Evolutionary conservation across 2,329 filamentous ascomycete species (phyloP), one percentile per base, ranked within the genome.

Genomic region (Xylariaceae sp.): DNA sequence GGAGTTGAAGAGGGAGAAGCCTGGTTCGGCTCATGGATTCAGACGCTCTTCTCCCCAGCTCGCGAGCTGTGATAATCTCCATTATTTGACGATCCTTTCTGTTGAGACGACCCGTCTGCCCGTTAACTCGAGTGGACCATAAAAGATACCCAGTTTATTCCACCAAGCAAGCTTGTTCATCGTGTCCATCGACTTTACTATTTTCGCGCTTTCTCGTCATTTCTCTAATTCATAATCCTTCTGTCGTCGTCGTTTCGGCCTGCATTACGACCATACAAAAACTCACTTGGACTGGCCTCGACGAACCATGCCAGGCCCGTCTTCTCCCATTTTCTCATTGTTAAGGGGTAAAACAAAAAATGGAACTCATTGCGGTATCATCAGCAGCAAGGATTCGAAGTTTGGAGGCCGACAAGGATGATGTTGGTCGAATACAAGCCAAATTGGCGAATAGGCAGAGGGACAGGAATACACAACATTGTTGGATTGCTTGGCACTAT

Each of bases 71-170:
- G 67, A 64, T 64, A 67, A 58, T 57, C 59, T 49, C 59, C 57
- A 60, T 65, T 64, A 64, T 62, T 53, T 60, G 61, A 57, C 53
- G 58, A 63, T 64, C 61, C 23, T 30, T 49, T 65, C 62, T 64
- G 37, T 58, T 53, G 57, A 54, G 62, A 64, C 61, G 50, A 59
- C 49, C 58, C 58, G 53, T 57, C 55, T 59, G 55, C 58, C 62
- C 61, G 60, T 60, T 56, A 58, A 30, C 50, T 61, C 58, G 58
- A 63, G 58, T 59, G 61, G 65, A 65, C 64, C 64, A 61, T 68
- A 45, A 66, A 70, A 68, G 71, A 73, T 73, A 73, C 71, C 71
- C 71, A 67, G 69, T 68, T 71, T 70, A 58, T 60, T 56, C 56
- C 3, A 62, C 56, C 66, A 42, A 70, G 71, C 23, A 30, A 30